These are phyloP conservation scores for Amanita rubescens DNA, from an alignment of 768 basidiomycete species.

Conservation along the genomic window DNA sequence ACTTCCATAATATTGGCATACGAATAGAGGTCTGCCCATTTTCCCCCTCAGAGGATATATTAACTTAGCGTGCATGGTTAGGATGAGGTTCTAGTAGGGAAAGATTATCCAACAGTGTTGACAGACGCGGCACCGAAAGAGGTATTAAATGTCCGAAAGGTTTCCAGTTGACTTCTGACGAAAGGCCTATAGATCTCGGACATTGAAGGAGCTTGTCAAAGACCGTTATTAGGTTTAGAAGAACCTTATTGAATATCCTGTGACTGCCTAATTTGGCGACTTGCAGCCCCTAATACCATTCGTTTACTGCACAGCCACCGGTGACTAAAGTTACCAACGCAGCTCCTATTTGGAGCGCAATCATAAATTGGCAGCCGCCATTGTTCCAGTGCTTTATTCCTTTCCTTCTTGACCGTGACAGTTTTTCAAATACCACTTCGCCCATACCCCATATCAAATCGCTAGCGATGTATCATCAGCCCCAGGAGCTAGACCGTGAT, in stretches of 20 bases:
- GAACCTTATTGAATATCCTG: constrained; percentile 36
- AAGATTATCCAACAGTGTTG: constrained; percentile 53
- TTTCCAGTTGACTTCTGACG: background rate
- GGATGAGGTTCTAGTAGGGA: constrained; percentile 72
- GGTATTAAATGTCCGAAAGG: constrained; percentile 30
- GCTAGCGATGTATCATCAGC: constrained; percentile 1
- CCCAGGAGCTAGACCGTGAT: background rate
- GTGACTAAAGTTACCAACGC: background rate
- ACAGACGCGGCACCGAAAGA: constrained; percentile 78
- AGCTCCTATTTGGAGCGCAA: background rate
- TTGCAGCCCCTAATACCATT: background rate
- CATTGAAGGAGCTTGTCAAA: constrained; percentile 76
- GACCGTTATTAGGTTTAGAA: constrained; percentile 49
- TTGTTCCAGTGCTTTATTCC: background rate
- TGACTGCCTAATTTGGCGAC: too few species aligned
- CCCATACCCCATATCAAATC: background rate
- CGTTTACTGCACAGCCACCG: constrained; percentile 2
- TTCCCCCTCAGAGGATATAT: background rate
- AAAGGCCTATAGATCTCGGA: constrained; percentile 43
- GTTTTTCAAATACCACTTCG: too few species aligned
- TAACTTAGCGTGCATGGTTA: constrained; percentile 10
- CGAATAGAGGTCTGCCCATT: constrained; percentile 66
- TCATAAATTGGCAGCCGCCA: background rate
- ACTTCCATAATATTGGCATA: constrained; percentile 87
- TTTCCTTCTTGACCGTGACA: background rate